Base-by-base conservation (phyloP, 257 asterid species). In the Plantago ovata region DNA sequence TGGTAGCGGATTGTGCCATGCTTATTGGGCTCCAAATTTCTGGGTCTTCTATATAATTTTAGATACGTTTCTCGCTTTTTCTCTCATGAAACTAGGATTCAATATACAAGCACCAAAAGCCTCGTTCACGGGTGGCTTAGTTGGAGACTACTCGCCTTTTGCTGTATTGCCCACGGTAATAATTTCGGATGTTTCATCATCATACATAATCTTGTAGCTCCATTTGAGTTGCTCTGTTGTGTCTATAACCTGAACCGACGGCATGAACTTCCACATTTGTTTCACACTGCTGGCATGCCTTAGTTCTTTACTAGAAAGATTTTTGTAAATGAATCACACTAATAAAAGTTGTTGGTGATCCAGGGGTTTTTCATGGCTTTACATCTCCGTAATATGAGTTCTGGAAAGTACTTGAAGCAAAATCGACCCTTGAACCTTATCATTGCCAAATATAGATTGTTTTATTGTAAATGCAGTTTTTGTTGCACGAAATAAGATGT, bases 11-110 rank as follows among this genome's bases (percentile, higher is more conserved):
- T 93, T 92, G 24, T 88, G 94, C 75, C 98, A 92, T 82, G 98
- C 98, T 51, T 92, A 85, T 45, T 92, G 98, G 98, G 98, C 98
- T 69, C 96, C 96, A 2, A 92, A 92, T 70, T 85, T 92, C 75
- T 92, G 98, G 98, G 96, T 84, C 21, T 92, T 88, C 74, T 87
- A 92, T 60, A 84, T 92, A 54, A 63, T 92, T 42, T 38, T 85
- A 38, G 96, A 92, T 76, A 87, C 87, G 64, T 49, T 70, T 62
- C 77, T 92, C 10, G 74, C 85, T 7, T 79, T 78, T 77, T 60
- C 61, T 52, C 85, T 88, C 38, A 55, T 44, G 75, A 79, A 63
- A 64, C 68, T 88, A 32, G 96, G 98, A 6, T 77, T 85, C 65
- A 24, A 59, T 63, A 69, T 85, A 65, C 82, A 74, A 70, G 67